Conservation (phyloP, 306 rosid species). For the Corylus avellana region DNA sequence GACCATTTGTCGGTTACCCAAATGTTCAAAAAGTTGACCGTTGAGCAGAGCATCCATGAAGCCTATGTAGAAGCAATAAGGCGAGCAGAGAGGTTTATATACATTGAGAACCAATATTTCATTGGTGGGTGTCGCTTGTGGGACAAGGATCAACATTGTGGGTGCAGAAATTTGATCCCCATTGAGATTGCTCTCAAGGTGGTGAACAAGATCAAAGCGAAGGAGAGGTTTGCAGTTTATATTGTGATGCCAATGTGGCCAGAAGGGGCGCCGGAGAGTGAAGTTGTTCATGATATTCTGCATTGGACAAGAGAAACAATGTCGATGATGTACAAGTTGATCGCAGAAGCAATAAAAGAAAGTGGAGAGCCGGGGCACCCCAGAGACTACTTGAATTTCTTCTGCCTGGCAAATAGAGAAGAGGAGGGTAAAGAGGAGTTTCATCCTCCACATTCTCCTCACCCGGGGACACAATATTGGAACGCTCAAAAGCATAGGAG, state of each 20-base stretch:
- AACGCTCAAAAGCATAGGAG: constrained; percentile 80
- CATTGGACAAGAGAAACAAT: constrained; percentile 89
- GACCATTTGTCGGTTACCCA: constrained; percentile 75
- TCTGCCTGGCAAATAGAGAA: constrained; percentile 93
- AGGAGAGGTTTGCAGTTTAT: constrained; percentile 80
- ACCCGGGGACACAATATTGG: constrained; percentile 68
- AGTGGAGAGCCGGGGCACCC: constrained; percentile 67
- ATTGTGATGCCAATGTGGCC: constrained; percentile 99
- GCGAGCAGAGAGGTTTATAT: constrained; percentile 75
- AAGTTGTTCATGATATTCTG: constrained; percentile 77
- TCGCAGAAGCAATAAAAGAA: constrained; percentile 80
- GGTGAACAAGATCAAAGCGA: constrained; percentile 68
- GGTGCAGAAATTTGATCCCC: constrained; percentile 82
- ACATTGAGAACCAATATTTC: constrained; percentile 93
- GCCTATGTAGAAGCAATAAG: constrained; percentile 89
- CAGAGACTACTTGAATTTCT: constrained; percentile 88
- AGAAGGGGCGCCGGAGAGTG: constrained; percentile 86
- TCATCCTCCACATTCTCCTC: constrained; percentile 72
- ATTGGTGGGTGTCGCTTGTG: constrained; percentile 89
- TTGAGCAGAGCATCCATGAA: constrained; percentile 87
- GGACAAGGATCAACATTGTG: constrained; percentile 69
- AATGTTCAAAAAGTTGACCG: constrained; percentile 58
- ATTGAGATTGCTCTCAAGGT: constrained; percentile 88
- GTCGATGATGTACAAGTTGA: constrained; percentile 80
- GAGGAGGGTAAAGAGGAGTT: constrained; percentile 51